These are phyloP conservation scores for bread wheat (Triticum aestivum) DNA, from an alignment of 176 grass and related monocot species.

Conservation along the genomic window IWGSC_CS_RefSeq_v2.1 NC_057794.1:530335141-530335640, in stretches of 20 bases:
- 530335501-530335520: background rate
- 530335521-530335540: background rate
- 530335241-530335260: background rate
- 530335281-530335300: background rate
- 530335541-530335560: background rate
- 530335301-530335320: background rate
- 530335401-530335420: background rate
- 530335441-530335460: background rate
- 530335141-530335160: background rate
- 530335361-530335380: constrained; percentile 9
- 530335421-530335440: background rate
- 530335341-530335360: background rate
- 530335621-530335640: background rate
- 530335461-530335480: background rate
- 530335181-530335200: background rate
- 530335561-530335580: background rate
- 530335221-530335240: background rate
- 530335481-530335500: background rate
- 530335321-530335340: background rate
- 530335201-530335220: constrained; percentile 30
- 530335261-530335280: background rate
- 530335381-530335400: background rate
- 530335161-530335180: constrained; percentile 28
- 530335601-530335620: background rate
- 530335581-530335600: background rate